Base-by-base conservation (phyloP, 805 yeast genomes). In the Jamesozyma jinghongensis region DNA sequence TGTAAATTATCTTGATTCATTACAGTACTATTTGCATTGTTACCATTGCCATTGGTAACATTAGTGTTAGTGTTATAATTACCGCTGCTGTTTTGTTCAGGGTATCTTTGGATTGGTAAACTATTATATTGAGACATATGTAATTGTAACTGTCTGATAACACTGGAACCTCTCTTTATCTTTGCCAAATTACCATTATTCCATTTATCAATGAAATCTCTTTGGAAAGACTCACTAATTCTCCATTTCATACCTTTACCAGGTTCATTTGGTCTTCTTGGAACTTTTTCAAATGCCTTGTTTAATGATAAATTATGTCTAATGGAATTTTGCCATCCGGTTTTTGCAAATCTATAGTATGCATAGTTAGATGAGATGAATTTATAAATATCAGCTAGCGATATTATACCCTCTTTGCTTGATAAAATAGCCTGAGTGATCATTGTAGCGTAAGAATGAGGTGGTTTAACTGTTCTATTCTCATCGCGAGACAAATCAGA, bases 201-300 rank as follows among this genome's bases (percentile, higher is more conserved):
- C 65, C 88, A 79, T 66, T 87, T 85, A 50, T 73, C 75, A 58
- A 88, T 63, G 54, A 88, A 88, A 49, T 92, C 98, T 34, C 79
- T 79, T 53, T 82, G 80, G 60, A 83, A 90, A 36, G 79, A 67
- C 32, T 85, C 92, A 47, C 87, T 78, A 44, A 92, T 88, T 65
- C 87, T 94, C 99, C 99, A 92, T 65, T 92, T 92, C 94, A 92
- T 90, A 48, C 98, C 97, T 62, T 92, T 92, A 14, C 99, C 98
- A 0, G 97, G 97, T 65, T 92, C 97, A 61, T 86, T 82, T 25
- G 95, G 88, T 57, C 84, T 76, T 55, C 99, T 74, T 32, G 97
- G 96, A 18, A 90, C 97, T 65, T 92, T 92, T 56, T 90, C 97
- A 66, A 92, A 92, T 13, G 98, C 97, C 67, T 90, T 92, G 64